These are phyloP conservation scores for Lachnellula suecica DNA, from an alignment of 2,329 filamentous ascomycete species.

Conservation along the genomic window DNA sequence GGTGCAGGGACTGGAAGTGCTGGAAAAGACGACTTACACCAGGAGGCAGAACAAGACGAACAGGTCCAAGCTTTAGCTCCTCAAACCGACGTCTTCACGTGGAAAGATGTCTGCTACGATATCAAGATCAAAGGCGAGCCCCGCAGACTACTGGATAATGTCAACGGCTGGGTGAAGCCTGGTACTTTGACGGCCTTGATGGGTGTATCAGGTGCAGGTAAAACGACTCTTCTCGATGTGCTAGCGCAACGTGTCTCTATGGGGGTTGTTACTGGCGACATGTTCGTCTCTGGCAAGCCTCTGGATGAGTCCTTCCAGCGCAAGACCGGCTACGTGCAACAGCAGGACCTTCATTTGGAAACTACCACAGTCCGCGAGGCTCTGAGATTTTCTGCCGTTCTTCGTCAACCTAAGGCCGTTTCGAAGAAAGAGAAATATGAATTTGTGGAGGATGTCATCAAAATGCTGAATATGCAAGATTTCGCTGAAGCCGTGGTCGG, in stretches of 20 bases:
- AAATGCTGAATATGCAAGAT: constrained; percentile 84
- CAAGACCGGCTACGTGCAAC: constrained; percentile 90
- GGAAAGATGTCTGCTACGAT: constrained; percentile 62
- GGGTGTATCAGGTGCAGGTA: constrained; percentile 77
- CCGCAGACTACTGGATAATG: constrained; percentile 65
- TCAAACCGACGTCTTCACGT: constrained; percentile 33
- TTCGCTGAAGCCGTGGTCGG: constrained; percentile 91
- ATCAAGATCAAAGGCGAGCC: constrained; percentile 67
- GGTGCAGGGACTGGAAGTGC: constrained; percentile 2
- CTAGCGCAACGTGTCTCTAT: constrained; percentile 80
- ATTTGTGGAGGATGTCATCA: constrained; percentile 90
- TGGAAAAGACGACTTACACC: constrained; percentile 12
- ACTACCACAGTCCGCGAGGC: constrained; percentile 85
- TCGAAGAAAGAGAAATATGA: constrained; percentile 75
- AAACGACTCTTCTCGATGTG: constrained; percentile 82
- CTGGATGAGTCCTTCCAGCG: constrained; percentile 73
- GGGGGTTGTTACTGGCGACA: constrained; percentile 85
- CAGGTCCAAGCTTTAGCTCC: constrained; percentile 26
- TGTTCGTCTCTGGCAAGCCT: constrained; percentile 44
- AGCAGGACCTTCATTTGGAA: constrained; percentile 85
- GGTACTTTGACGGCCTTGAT: constrained; percentile 69
- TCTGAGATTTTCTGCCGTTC: constrained; percentile 79
- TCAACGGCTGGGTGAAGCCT: constrained; percentile 73
- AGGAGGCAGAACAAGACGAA: constrained; percentile 22
- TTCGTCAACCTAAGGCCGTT: constrained; percentile 78